Percentiles rank a stretch among this genome's conserved stretches.
These are phyloP conservation scores for Pilobolus umbonatus DNA, from an alignment of 192 early-diverging fungal genomes.

Conservation along the genomic window DNA sequence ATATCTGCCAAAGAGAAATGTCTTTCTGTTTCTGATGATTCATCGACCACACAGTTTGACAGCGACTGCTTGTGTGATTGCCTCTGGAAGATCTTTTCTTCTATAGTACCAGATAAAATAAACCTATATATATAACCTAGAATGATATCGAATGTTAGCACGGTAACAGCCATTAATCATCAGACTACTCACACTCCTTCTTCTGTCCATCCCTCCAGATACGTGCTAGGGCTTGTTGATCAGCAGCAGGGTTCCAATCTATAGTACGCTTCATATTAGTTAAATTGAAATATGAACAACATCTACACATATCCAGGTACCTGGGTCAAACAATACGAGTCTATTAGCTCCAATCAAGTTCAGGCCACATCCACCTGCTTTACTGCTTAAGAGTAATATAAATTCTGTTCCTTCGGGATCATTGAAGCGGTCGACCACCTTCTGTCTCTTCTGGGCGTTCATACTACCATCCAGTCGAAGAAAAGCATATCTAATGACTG, in stretches of 20 bases:
- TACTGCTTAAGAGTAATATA: constrained; percentile 93
- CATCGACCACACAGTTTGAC: constrained; percentile 92
- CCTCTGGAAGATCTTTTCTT: constrained; percentile 99
- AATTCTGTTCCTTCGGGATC: constrained; percentile 82
- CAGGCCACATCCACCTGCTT: constrained; percentile 98
- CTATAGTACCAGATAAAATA: constrained; percentile 95
- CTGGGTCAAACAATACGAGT: constrained; percentile 89
- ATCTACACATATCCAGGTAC: constrained; percentile 23
- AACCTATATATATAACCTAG: constrained; percentile 98
- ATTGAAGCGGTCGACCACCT: constrained; percentile 96
- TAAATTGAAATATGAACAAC: background rate
- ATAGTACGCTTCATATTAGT: background rate
- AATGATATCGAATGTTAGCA: no score
- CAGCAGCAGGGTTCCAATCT: constrained; percentile 97
- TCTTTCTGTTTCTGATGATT: constrained; percentile 85
- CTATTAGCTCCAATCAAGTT: constrained; percentile 98
- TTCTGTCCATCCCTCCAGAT: constrained; percentile 87
- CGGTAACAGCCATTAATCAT: no score
- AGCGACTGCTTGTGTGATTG: constrained; percentile 83
- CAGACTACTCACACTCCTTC: no score
- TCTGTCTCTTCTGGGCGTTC: constrained; percentile 88
- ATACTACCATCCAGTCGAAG: constrained; percentile 91
- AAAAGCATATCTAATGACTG: no score
- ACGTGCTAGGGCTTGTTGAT: constrained; percentile 87
- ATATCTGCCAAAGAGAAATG: constrained; percentile 92